phyloP scores from a whole-genome alignment of 176 grass and related monocot genomes.

The Carex cristatella region DNA sequence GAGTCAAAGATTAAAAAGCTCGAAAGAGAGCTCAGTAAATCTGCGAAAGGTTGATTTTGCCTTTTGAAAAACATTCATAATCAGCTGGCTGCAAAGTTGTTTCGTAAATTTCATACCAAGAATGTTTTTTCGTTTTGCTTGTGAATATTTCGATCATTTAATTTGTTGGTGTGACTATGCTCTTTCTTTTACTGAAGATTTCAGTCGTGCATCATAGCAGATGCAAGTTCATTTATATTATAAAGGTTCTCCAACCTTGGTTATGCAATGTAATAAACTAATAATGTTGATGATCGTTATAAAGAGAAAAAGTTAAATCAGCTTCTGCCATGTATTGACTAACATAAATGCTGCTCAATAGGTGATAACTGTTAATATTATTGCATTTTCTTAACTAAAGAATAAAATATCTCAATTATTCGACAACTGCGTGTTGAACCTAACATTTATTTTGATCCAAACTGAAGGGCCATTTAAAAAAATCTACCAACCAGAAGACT shows the following conservation, averaged over 20 bases:
- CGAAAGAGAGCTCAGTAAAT: slow-evolving; percentile 42
- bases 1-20: slow-evolving; percentile 70
- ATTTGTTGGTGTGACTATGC: not conserved
- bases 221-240: not conserved
- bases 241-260: not conserved
- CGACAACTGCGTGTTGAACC: not conserved
- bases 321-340: not conserved
- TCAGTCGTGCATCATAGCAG: not conserved
- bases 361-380: not conserved
- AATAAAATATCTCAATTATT: not conserved
- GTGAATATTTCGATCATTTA: not conserved
- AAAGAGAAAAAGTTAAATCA: not conserved
- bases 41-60: slow-evolving; percentile 18
- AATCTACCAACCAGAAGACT: not conserved
- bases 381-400: not conserved
- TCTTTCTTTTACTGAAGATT: not conserved
- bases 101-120: not conserved
- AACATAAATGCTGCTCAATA: not conserved
- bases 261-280: not conserved
- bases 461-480: not conserved
- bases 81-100: not conserved
- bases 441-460: not conserved
- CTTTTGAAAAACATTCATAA: not conserved
- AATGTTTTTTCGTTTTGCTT: not conserved
- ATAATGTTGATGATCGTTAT: not conserved